phyloP scores from a whole-genome alignment of 2,329 filamentous ascomycete species.

The Alternaria sp. region DNA sequence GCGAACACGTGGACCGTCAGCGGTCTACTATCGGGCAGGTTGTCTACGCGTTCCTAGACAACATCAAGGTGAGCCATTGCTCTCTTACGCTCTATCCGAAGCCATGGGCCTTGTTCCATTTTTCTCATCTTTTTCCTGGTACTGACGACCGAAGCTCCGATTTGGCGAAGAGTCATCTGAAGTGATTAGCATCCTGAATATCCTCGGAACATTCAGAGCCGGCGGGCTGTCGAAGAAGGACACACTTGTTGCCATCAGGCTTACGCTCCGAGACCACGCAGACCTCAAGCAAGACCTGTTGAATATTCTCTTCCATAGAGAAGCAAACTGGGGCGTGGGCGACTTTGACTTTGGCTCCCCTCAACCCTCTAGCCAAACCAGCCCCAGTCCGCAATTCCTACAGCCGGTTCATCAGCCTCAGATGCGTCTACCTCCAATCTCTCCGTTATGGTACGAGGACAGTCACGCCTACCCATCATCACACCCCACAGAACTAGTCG shows the following conservation, averaged over 20 bases:
- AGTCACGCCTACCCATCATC: constrained; percentile 1
- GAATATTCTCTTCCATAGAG: constrained; percentile 35
- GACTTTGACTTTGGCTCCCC: constrained; percentile 38
- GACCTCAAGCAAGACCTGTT: constrained; percentile 37
- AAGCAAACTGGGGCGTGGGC: constrained; percentile 31
- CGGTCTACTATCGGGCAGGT: constrained; percentile 12
- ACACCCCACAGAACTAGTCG: neutral
- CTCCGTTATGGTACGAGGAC: constrained; percentile 23
- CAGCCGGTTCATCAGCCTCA: constrained; percentile 39
- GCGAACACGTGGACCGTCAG: neutral
- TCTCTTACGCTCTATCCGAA: neutral
- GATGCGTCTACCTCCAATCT: constrained; percentile 29
- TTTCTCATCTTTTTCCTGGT: neutral
- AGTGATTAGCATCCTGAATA: constrained; percentile 25
- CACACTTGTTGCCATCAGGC: constrained; percentile 28
- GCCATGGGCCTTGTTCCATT: neutral
- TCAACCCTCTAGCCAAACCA: constrained; percentile 4
- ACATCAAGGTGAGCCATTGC: constrained; percentile 28
- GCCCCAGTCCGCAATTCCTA: constrained; percentile 31
- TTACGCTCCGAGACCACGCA: constrained; percentile 27
- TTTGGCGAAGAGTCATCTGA: constrained; percentile 39
- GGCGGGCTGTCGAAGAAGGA: constrained; percentile 35
- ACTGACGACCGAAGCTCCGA: constrained; percentile 19
- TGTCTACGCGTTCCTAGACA: constrained; percentile 30
- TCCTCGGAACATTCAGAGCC: constrained; percentile 29